Conservation (phyloP, 2,329 filamentous ascomycete genomes). For the Scleromitrula shiraiana region DNA sequence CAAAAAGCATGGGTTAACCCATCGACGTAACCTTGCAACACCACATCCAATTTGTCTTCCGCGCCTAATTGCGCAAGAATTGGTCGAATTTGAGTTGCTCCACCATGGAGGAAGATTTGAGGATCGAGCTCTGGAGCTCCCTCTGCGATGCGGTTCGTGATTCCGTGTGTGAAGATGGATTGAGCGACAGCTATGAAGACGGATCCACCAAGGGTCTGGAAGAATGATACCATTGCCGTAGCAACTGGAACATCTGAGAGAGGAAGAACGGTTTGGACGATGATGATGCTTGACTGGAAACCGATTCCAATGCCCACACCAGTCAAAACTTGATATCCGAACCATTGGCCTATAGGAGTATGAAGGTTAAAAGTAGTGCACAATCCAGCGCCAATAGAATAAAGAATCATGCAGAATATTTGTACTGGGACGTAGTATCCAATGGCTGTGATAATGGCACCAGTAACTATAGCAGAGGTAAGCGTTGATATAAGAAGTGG, state of each 20-base stretch:
- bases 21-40: slow-evolving; percentile 48
- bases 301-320: slow-evolving; percentile 16
- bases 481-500: slow-evolving; percentile 36
- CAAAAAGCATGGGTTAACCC: slow-evolving; percentile 45
- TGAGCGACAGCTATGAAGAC: slow-evolving; percentile 58
- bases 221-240: slow-evolving; percentile 48
- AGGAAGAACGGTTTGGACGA: slow-evolving; percentile 43
- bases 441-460: slow-evolving; percentile 31
- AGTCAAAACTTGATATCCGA: slow-evolving; percentile 49
- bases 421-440: slow-evolving; percentile 41
- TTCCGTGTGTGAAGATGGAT: slow-evolving; percentile 57
- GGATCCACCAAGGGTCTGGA: slow-evolving; percentile 57
- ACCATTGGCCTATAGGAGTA: slow-evolving; percentile 41
- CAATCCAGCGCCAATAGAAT: slow-evolving; percentile 35
- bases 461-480: slow-evolving; percentile 33
- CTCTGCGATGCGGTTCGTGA: slow-evolving; percentile 43
- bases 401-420: slow-evolving; percentile 32
- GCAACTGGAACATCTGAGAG: slow-evolving; percentile 42
- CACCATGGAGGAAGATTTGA: slow-evolving; percentile 42
- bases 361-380: slow-evolving; percentile 34
- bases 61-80: slow-evolving; percentile 37
- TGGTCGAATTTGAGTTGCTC: slow-evolving; percentile 41
- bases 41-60: slow-evolving; percentile 34
- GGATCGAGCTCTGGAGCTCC: slow-evolving; percentile 38
- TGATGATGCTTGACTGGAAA: slow-evolving; percentile 19